Percentiles rank a stretch among this genome's conserved stretches.
These are phyloP conservation scores for Fraxinus albicans DNA, from an alignment of 305 asterid species.

Conservation along the genomic window DNA sequence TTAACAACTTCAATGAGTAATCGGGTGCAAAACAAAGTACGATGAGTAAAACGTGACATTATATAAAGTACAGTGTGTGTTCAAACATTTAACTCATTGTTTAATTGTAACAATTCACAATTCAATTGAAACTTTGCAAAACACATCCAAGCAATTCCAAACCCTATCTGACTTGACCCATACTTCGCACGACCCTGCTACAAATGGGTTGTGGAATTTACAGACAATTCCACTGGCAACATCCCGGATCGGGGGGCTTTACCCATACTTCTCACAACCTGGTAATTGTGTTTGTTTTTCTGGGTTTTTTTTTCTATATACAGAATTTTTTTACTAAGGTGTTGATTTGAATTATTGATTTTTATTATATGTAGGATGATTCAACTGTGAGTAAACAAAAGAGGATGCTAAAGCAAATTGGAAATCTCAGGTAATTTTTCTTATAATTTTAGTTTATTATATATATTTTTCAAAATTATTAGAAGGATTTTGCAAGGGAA, in stretches of 20 bases:
- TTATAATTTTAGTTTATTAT: not conserved
- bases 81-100: too few relatives aligned
- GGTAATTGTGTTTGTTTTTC: slow-evolving; percentile 31
- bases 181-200: too few relatives aligned
- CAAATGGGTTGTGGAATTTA: too few relatives aligned
- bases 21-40: too few relatives aligned
- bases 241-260: slow-evolving; percentile 70
- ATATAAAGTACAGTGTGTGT: too few relatives aligned
- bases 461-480: too few relatives aligned
- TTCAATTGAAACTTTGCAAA: too few relatives aligned
- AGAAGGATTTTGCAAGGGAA: not conserved
- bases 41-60: too few relatives aligned
- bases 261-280: slow-evolving; percentile 72
- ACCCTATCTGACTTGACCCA: too few relatives aligned
- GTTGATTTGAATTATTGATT: slow-evolving; percentile 11
- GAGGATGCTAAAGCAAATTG: slow-evolving; percentile 93
- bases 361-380: slow-evolving; percentile 57
- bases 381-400: slow-evolving; percentile 69
- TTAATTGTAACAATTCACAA: too few relatives aligned
- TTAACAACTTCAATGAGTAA: too few relatives aligned
- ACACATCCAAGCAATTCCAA: too few relatives aligned
- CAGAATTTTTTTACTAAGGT: not conserved
- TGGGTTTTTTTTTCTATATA: not conserved
- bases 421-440: slow-evolving; percentile 65
- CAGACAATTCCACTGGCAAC: slow-evolving; percentile 53